Base-by-base conservation (phyloP, 1,284 basidiomycete genomes). In the Rhodofomes roseus region DNA sequence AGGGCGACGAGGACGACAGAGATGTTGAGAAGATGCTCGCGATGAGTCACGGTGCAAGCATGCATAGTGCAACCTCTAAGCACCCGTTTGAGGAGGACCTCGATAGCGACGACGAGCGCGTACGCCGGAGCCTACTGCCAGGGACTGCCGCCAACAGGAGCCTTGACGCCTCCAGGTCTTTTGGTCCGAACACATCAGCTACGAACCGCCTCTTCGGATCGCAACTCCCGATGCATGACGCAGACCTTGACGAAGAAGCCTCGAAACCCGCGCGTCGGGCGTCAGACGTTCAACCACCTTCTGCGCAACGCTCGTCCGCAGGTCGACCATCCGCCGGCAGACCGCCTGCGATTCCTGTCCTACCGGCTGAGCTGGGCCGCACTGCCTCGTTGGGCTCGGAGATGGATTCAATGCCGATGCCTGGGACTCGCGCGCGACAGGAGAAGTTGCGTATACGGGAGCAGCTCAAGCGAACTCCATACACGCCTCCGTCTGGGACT, bases 391-490 rank as follows among this genome's bases (percentile, higher is more conserved):
- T 41, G 16, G 29, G 29, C n/a, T 58, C 60, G 2, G 54, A 56
- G 14, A 39, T 39, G 27, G 60, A 59, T 25, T 25, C 46, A 18
- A 57, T 62, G 18, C 61, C 61, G 8, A 54, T 62, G 55, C 54
- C 48, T 11, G 61, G 61, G 29, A 62, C 61, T 14, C 61, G 61
- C n/a, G 61, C 61, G 37, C 53, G 55, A 16, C 54, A 59, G 37
- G 58, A 54, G 58, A 62, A 59, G 58, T 14, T 16, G 39, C 41
- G 55, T 12, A 41, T 14, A 55, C 31, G 12, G 37, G 58, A 59
- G 25, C 55, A 50, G 34, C 34, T 25, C 20, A 50, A 41, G 27
- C 41, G 39, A n/a, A 57, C 43, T n/a, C 50, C 57, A 12, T 62
- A 59, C 23, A 57, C 50, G 27, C 61, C 61, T 11, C 55, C 61